Evolutionary conservation across 768 basidiomycete species (phyloP).

Genomic region (Pleurotus giganteus): DNA sequence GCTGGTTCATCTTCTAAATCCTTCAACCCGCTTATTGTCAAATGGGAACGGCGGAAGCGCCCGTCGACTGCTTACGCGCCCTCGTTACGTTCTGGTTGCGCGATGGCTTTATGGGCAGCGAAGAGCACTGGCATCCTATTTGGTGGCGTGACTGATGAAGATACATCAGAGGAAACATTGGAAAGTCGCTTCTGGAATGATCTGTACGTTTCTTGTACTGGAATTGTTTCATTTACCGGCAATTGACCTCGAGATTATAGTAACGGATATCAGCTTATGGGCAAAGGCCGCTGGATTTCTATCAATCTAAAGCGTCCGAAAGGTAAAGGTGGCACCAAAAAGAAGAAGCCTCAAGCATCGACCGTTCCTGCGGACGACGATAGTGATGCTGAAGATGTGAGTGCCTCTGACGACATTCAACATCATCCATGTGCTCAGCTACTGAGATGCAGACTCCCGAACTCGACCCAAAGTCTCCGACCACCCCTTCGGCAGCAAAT

Average conservation of each 20-base stretch:
- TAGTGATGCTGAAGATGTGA: conserved; percentile 16
- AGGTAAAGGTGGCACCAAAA: conserved; percentile 40
- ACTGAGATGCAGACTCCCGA: not conserved
- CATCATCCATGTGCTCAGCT: not conserved
- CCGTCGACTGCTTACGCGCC: conserved; percentile 71
- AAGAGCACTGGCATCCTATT: conserved; percentile 77
- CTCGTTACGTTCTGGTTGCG: conserved; percentile 72
- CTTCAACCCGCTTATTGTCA: conserved; percentile 40
- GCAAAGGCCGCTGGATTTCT: conserved; percentile 77
- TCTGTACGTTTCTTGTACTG: conserved; percentile 48
- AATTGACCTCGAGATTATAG: conserved; percentile 30
- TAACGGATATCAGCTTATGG: conserved; percentile 73
- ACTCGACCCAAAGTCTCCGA: not conserved
- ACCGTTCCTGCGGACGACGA: conserved; percentile 15
- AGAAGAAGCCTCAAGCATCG: conserved; percentile 34
- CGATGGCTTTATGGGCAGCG: conserved; percentile 78
- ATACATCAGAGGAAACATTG: conserved; percentile 78
- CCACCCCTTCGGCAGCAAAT: not conserved
- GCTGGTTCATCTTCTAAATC: conserved; percentile 18
- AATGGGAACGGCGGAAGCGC: conserved; percentile 86
- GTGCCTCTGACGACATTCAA: not conserved
- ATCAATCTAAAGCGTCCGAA: conserved; percentile 78
- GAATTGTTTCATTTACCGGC: not conserved
- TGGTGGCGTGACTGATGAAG: conserved; percentile 87
- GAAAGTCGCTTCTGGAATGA: conserved; percentile 90